Evolutionary conservation across 257 asterid genomes (phyloP).

Genomic region (Solanum infundibuliforme): DNA sequence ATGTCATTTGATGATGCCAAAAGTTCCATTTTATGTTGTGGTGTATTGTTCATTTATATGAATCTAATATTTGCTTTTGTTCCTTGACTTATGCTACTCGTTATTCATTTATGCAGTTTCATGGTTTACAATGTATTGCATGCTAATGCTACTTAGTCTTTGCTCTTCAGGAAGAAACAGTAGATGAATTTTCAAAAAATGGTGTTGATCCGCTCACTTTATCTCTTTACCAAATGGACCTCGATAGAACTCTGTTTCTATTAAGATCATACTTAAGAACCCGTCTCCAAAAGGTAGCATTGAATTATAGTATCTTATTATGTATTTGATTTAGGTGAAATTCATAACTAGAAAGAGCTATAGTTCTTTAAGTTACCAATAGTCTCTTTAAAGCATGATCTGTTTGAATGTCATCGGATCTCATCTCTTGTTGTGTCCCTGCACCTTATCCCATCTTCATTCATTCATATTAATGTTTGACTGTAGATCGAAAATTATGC

Average conservation of each 20-base stretch:
- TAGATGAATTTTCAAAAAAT: constrained; percentile 38
- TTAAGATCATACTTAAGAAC: constrained; percentile 82
- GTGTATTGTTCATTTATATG: not conserved
- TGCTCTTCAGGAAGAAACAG: constrained; percentile 56
- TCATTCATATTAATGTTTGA: not conserved
- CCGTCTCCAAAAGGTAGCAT: constrained; percentile 78
- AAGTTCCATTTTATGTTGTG: not conserved
- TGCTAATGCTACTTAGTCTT: not conserved
- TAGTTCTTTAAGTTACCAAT: not conserved
- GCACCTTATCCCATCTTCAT: constrained; percentile 4
- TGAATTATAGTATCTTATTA: not conserved
- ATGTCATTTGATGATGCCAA: not conserved
- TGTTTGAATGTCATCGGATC: not conserved
- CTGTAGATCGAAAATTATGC: constrained; percentile 65
- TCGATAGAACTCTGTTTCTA: constrained; percentile 70
- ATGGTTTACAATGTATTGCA: not conserved
- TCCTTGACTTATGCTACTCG: not conserved
- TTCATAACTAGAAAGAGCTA: not conserved
- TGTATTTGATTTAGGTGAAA: not conserved
- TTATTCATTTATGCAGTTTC: not conserved
- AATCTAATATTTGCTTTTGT: not conserved
- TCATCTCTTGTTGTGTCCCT: not conserved
- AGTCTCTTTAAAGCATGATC: not conserved
- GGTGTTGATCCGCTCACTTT: constrained; percentile 72
- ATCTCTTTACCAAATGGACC: constrained; percentile 91